Evolutionary conservation across 139 green algal species (phyloP).

Genomic region (Yamagishiella unicocca): DNA sequence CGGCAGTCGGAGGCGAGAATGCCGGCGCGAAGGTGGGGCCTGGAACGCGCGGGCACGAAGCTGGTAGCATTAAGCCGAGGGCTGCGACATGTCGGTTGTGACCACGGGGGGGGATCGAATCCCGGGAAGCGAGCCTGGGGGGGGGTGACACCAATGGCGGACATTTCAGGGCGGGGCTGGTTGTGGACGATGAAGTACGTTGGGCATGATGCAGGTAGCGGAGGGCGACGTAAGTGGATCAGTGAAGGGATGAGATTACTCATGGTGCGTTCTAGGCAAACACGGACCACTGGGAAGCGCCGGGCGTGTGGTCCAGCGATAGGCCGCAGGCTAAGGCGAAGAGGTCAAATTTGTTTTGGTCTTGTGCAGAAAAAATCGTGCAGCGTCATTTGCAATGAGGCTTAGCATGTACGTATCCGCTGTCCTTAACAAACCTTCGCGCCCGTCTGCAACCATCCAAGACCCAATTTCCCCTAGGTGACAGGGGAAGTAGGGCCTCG

Average conservation of each 20-base stretch:
- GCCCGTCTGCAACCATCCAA: too few relatives aligned
- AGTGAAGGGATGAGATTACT: too few relatives aligned
- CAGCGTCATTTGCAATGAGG: not conserved
- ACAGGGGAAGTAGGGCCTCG: too few relatives aligned
- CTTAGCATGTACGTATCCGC: not conserved
- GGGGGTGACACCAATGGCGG: not conserved
- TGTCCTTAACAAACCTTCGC: not conserved
- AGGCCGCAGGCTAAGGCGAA: too few relatives aligned
- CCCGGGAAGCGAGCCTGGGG: not conserved
- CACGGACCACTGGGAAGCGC: too few relatives aligned
- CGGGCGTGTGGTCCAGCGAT: too few relatives aligned
- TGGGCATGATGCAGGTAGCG: not conserved
- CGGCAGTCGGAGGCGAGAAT: too few relatives aligned
- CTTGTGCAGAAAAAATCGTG: not conserved
- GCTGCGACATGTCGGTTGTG: not conserved
- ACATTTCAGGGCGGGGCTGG: not conserved
- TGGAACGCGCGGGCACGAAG: too few relatives aligned
- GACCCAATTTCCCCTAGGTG: too few relatives aligned
- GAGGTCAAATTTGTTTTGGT: not conserved
- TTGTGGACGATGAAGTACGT: not conserved
- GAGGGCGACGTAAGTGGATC: not conserved
- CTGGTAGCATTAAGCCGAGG: too few relatives aligned
- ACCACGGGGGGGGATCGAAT: not conserved
- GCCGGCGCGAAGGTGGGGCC: too few relatives aligned
- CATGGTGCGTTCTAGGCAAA: too few relatives aligned